Percentiles rank a stretch among this genome's conserved stretches.
Conservation (phyloP, 2,329 filamentous ascomycete species). For the Fusarium haematococcum region DNA sequence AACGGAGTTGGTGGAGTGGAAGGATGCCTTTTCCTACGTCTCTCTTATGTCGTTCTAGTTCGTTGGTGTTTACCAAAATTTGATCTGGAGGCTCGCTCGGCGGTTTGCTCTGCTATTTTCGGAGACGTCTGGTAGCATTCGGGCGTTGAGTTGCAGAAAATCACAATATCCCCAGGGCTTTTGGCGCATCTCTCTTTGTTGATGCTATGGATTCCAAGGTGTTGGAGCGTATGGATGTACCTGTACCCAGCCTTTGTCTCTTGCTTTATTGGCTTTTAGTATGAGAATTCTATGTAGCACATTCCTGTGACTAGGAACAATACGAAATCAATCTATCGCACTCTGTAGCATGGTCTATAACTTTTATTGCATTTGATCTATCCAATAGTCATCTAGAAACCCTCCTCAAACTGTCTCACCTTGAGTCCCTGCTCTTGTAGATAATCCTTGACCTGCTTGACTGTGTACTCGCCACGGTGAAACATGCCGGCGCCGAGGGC, state of each 20-base stretch:
- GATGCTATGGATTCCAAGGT: conserved; percentile 17
- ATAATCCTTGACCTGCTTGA: conserved; percentile 91
- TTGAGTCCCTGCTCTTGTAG: conserved; percentile 77
- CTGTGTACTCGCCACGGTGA: conserved; percentile 94
- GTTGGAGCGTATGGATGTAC: conserved; percentile 30
- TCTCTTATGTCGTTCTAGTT: conserved; percentile 28
- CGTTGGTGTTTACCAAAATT: conserved; percentile 31
- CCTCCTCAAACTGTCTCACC: conserved; percentile 82
- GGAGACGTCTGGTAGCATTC: conserved; percentile 27
- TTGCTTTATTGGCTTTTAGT: conserved; percentile 11
- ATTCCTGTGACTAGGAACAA: conserved; percentile 24
- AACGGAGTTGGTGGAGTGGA: conserved; percentile 34
- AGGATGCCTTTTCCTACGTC: conserved; percentile 35
- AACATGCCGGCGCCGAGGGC: conserved; percentile 98
- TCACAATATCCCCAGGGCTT: conserved; percentile 17
- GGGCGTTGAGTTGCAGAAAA: conserved; percentile 38
- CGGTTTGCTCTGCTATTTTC: conserved; percentile 27
- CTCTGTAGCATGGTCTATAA: conserved; percentile 5
- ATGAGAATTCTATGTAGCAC: conserved; percentile 9
- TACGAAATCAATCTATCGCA: conserved; percentile 19
- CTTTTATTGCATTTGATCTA: conserved; percentile 18
- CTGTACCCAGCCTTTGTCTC: conserved; percentile 1
- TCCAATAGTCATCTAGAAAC: conserved; percentile 34
- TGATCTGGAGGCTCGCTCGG: conserved; percentile 18
- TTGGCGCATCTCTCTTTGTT: conserved; percentile 27